Base-by-base conservation (phyloP, 2,329 filamentous ascomycete species). In the Ascochyta clinopodiicola region DNA sequence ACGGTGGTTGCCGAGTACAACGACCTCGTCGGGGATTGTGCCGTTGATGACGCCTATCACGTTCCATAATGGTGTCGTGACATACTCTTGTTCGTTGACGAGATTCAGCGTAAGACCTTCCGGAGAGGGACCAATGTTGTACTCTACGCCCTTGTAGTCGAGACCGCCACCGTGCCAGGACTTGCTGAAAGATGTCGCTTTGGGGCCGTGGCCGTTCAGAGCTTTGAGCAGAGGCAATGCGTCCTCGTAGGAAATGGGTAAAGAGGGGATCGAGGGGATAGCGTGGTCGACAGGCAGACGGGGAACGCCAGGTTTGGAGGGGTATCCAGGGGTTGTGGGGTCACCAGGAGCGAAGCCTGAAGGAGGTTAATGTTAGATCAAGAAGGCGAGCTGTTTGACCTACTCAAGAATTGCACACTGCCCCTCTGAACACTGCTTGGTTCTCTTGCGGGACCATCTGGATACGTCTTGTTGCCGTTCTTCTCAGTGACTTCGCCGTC, bases 11-110 rank as follows among this genome's bases (percentile, higher is more conserved):
- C 93, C 92, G 29, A 98, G 79, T 3, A 99, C 83, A 40, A 99
- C 81, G 1, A 96, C 92, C 69, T 97, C 92, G 66, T 96, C 87
- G 0, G 87, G 81, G 32, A 95, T 86, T 0, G 89, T 90, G 9
- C 94, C 95, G 67, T 96, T 96, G 73, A 99, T 91, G 40, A 95
- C 81, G 39, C 94, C 94, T 61, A 98, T 94, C 2, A 95, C 91
- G 70, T 99, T 89, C 80, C 80, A 82, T 7, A 81, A 63, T 2
- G 80, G 80, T 6, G 80, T 82, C 1, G 75, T 82, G 21, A 78
- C 75, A 50, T 82, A 82, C 25, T 82, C 78, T 57, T 81, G 79
- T 58, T 80, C 75, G 59, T 82, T 82, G 49, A 80, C 71, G 5
- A 82, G 71, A 51, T 82, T 81, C 37, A 82, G 57, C 0, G 72